A percentile compares a stretch with the other conserved stretches of the same genome.
These are phyloP conservation scores for Suillus sp. DNA, from an alignment of 768 basidiomycete species.

Conservation along the genomic window DNA sequence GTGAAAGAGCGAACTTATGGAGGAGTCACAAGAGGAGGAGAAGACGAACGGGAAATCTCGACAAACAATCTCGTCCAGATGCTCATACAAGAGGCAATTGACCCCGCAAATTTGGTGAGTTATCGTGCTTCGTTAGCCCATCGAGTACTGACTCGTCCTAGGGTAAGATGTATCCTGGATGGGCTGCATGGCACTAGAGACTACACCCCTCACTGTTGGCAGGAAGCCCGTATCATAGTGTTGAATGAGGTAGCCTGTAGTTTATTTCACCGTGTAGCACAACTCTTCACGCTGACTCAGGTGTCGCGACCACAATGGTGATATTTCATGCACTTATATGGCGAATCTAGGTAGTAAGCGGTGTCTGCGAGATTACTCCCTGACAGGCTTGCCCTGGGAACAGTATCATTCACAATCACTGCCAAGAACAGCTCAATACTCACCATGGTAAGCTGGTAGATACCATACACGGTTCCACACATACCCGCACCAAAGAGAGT, in stretches of 20 bases:
- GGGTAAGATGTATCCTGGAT: conserved; percentile 91
- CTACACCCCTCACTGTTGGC: neutral
- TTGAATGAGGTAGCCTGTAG: neutral
- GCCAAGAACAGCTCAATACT: conserved; percentile 19
- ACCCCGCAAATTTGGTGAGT: conserved; percentile 66
- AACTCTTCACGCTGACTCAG: conserved; percentile 6
- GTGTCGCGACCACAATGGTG: conserved; percentile 13
- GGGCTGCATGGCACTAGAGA: conserved; percentile 76
- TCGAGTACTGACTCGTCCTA: conserved; percentile 33
- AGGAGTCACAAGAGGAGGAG: conserved; percentile 24
- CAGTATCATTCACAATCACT: neutral
- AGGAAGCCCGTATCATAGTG: neutral
- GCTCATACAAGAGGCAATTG: conserved; percentile 87
- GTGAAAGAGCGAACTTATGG: conserved; percentile 41
- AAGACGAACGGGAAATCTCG: conserved; percentile 50
- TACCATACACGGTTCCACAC: conserved; percentile 51
- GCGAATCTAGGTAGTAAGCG: neutral
- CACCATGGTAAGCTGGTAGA: conserved; percentile 50
- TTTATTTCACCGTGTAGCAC: neutral
- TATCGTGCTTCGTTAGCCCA: neutral
- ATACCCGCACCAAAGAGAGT: conserved; percentile 57
- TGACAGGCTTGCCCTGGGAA: conserved; percentile 34
- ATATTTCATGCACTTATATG: conserved; percentile 8
- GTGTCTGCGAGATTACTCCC: neutral
- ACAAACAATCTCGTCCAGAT: conserved; percentile 89